Base-by-base conservation (phyloP, 192 early-diverging fungal species). In the Haplosporangium gracile region DNA sequence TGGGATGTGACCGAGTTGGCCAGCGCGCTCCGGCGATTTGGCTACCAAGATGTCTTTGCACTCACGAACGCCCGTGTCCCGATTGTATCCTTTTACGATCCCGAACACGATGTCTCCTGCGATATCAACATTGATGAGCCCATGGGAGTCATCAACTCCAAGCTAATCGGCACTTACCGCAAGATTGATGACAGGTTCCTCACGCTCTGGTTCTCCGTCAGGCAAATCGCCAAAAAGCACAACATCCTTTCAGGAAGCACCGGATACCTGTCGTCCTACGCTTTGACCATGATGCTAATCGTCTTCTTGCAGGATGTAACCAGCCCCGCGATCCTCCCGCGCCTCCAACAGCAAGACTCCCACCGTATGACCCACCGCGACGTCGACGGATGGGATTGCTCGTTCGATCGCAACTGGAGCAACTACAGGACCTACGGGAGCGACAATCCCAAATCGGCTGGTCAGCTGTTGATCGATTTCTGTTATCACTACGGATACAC, bases 221-320 rank as follows among this genome's bases (percentile, higher is more conserved):
- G n/a, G n/a, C 29, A 51, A 8, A 9, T 79, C 10, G 77, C 77
- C 38, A 79, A 72, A 20, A 39, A 7, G 24, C 20, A 60, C 36
- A 39, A 36, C 16, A 79, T 79, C 32, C 69, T 70, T 4, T 79
- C 77, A 1, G 77, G 65, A 20, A 70, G 43, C 10, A 53, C 32
- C 0, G 68, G 69, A 22, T 70, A 55, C 11, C 51, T 79, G 11
- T 51, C 43, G 10, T 79, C 77, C 0, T 72, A 79, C 26, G 70
- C 77, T 15, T 39, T 79, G 7, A 49, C 63, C 24, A 20, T 79
- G 51, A 79, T 79, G 77, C 11, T 79, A 8, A 79, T 79, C 38
- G 49, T 32, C 51, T 79, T 36, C 36, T 49, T 79, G 6, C 77
- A 79, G 22, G 36, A 42, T 7, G 20, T n/a, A 22, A 38, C 24